Evolutionary conservation across 768 basidiomycete genomes (phyloP), one percentile per base, ranked within the genome.

Genomic region (Lactarius indigo): DNA sequence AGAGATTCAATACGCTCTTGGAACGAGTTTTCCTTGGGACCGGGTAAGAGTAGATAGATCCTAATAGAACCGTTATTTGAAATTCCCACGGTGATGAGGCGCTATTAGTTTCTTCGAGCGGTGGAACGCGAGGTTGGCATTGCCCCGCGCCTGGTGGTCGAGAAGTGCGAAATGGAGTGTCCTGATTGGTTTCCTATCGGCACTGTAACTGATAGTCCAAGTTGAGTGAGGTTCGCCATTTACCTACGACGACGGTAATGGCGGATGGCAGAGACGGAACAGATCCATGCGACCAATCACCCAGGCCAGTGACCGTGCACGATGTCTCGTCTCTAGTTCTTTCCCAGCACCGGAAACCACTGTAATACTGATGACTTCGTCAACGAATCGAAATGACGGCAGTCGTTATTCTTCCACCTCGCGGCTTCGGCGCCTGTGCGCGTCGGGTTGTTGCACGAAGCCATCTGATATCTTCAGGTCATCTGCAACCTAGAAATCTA

Each of bases 111-210:
- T 35, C 33, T 35, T 35, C 10, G 33, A 10, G 33, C 12, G 7
- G 35, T 37, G 35, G 35, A 37, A 37, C 12, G 12, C 35, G 35
- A 37, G 35, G 35, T 73, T 92, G 90, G 73, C 1, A 89, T 89
- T 31, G 87, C 84, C 23, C 87, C 86, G 74, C 91, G 82, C 66
- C 78, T 12, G 79, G 63, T 83, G 81, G 3, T 84, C 83, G 60
- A 92, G 81, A 15, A 15, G 83, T 68, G 37, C 91, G 82, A 72
- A 91, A 92, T 1, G 90, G 88, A 0, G 88, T 80, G 70, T 93
- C 91, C 31, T n/a, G 88, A 90, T 73, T 91, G 90, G 65, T 89
- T 87, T 64, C 92, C 83, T 89, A 91, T 91, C 3, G 89, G 90
- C 8, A 89, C 89, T 8, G 64, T 76, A 80, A 26, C 73, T 68